Evolutionary conservation across 345 rosid genomes (phyloP).

Genomic region (Corchorus capsularis): DNA sequence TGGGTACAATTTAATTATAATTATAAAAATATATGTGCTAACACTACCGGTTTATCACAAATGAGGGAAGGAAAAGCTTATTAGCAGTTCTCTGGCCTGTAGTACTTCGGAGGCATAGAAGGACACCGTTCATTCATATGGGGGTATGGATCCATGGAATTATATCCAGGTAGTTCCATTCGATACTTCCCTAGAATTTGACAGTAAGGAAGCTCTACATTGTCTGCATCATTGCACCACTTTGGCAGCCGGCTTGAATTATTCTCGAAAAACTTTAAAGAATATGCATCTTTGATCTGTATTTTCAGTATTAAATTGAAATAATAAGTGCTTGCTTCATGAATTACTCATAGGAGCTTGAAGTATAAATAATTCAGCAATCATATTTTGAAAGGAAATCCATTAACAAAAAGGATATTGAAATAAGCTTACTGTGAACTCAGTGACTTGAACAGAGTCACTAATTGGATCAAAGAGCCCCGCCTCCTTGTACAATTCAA

Average conservation of each 20-base stretch:
- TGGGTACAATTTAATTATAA: not conserved
- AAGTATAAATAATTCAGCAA: not conserved
- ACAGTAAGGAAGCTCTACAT: slow-evolving; percentile 79
- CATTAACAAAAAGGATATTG: not conserved
- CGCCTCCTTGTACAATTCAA: slow-evolving; percentile 93
- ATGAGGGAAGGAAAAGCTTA: slow-evolving; percentile 7
- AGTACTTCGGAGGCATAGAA: slow-evolving; percentile 83
- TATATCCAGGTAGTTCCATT: slow-evolving; percentile 94
- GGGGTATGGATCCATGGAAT: slow-evolving; percentile 80
- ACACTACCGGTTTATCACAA: not conserved
- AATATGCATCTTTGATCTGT: slow-evolving; percentile 91
- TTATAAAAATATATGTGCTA: not conserved
- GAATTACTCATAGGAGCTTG: not conserved
- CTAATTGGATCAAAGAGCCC: slow-evolving; percentile 80
- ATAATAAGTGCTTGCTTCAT: not conserved
- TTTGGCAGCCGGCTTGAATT: slow-evolving; percentile 80
- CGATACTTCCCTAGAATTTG: slow-evolving; percentile 88
- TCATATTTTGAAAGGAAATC: not conserved
- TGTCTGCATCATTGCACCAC: slow-evolving; percentile 94
- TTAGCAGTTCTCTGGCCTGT: slow-evolving; percentile 68
- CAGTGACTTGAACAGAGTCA: slow-evolving; percentile 80
- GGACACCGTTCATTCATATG: slow-evolving; percentile 74
- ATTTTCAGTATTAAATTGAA: slow-evolving; percentile 20
- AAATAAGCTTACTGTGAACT: slow-evolving; percentile 57
- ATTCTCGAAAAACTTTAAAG: slow-evolving; percentile 31